A percentile compares a stretch with the other conserved stretches of the same genome.
Evolutionary conservation across 805 yeast genomes (phyloP).

Genomic region (Starmerella kuoi): DNA sequence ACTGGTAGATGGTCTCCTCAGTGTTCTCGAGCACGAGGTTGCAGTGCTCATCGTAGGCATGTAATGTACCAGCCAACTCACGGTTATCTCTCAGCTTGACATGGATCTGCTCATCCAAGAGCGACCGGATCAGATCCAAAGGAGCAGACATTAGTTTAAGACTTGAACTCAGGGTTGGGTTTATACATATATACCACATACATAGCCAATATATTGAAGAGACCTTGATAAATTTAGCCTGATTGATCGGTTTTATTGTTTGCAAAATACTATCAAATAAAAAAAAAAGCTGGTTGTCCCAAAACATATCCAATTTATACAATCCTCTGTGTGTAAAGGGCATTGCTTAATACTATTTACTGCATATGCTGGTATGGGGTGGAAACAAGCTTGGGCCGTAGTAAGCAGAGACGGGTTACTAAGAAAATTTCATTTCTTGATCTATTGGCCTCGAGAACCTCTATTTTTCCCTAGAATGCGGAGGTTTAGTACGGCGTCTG

Average conservation of each 20-base stretch:
- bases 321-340: too few relatives aligned
- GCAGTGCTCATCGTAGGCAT: constrained; percentile 93
- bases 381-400: too few relatives aligned
- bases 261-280: too few relatives aligned
- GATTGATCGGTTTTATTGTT: background rate
- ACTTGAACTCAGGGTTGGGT: background rate
- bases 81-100: constrained; percentile 91
- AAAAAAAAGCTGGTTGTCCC: too few relatives aligned
- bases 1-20: constrained; percentile 59
- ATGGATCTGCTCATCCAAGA: constrained; percentile 73
- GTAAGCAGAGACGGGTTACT: too few relatives aligned
- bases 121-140: constrained; percentile 74
- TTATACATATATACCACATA: background rate
- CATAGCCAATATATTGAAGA: background rate
- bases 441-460: too few relatives aligned
- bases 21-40: constrained; percentile 92
- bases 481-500: constrained; percentile 13
- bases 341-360: too few relatives aligned
- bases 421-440: too few relatives aligned
- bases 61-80: constrained; percentile 79
- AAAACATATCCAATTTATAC: too few relatives aligned
- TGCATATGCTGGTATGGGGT: too few relatives aligned
- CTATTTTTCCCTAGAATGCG: constrained; percentile 8
- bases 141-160: constrained; percentile 45
- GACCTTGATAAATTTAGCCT: too few relatives aligned